Conservation (phyloP, 208 protist species). For the Leishmania major region DNA sequence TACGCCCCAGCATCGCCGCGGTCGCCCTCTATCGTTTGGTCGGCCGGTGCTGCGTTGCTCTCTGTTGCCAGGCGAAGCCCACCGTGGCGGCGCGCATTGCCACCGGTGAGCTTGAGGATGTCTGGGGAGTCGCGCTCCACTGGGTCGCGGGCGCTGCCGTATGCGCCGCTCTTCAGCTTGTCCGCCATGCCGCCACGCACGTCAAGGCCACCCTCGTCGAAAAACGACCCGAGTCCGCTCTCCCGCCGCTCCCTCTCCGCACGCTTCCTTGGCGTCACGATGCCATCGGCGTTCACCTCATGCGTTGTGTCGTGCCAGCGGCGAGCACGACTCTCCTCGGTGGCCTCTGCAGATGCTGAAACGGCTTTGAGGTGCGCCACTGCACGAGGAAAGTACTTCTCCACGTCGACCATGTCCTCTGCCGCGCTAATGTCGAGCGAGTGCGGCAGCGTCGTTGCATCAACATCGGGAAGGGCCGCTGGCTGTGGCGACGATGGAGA, state of each 20-base stretch:
- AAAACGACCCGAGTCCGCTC: constrained; percentile 52
- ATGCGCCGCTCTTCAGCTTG: constrained; percentile 17
- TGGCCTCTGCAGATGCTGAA: constrained; percentile 23
- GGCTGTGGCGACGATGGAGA: neutral
- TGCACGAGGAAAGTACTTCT: constrained; percentile 67
- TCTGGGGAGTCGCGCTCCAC: constrained; percentile 62
- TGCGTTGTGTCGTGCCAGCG: constrained; percentile 64
- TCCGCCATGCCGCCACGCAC: constrained; percentile 51
- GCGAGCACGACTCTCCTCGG: constrained; percentile 35
- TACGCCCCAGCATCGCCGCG: constrained; percentile 25
- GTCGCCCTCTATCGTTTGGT: constrained; percentile 73
- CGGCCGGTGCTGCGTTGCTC: constrained; percentile 75
- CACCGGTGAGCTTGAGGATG: constrained; percentile 74
- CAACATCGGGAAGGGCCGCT: neutral
- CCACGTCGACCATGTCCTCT: constrained; percentile 60
- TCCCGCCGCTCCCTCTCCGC: constrained; percentile 24
- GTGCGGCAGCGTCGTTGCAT: constrained; percentile 19
- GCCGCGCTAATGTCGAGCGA: constrained; percentile 56
- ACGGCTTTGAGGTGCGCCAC: constrained; percentile 68
- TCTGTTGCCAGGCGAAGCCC: constrained; percentile 33
- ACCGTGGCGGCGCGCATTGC: constrained; percentile 56
- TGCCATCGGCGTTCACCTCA: constrained; percentile 62
- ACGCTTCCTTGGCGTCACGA: constrained; percentile 15
- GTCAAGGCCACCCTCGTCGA: constrained; percentile 78
- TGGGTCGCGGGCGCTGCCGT: constrained; percentile 11